These are phyloP conservation scores for Eucalyptus camaldulensis DNA, from an alignment of 345 rosid species.

Conservation along the genomic window DNA sequence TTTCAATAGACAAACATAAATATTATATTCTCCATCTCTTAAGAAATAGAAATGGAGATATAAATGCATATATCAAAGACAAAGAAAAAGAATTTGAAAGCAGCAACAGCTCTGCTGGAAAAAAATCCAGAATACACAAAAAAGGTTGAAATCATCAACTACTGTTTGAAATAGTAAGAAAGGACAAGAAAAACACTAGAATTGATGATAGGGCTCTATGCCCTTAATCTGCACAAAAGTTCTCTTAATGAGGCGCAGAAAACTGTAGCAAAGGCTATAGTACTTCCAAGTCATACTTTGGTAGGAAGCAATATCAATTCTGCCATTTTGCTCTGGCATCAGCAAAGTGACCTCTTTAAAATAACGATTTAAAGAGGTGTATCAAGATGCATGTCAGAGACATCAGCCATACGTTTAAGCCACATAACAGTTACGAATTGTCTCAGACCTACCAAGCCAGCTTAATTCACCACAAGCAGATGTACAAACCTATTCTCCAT, in stretches of 20 bases:
- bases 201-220: not conserved
- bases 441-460: not conserved
- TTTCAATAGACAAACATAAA: not conserved
- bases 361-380: constrained; percentile 59
- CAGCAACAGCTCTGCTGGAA: not conserved
- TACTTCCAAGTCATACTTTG: constrained; percentile 37
- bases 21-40: not conserved
- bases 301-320: constrained; percentile 45
- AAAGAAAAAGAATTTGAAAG: not conserved
- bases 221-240: not conserved
- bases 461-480: not conserved
- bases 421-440: not conserved
- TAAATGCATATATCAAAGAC: not conserved
- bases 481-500: not conserved
- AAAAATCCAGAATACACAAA: not conserved
- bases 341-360: constrained; percentile 65
- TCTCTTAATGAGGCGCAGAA: not conserved
- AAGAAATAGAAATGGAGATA: not conserved
- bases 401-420: not conserved
- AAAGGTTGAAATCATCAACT: not conserved
- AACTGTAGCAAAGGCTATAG: constrained; percentile 43
- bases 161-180: not conserved
- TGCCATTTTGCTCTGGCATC: constrained; percentile 68
- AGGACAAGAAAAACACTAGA: not conserved
- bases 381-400: constrained; percentile 52